Evolutionary conservation across 192 early-diverging fungal genomes (phyloP), one percentile per base, ranked within the genome.

Genomic region (Chytriomyces hyalinus): DNA sequence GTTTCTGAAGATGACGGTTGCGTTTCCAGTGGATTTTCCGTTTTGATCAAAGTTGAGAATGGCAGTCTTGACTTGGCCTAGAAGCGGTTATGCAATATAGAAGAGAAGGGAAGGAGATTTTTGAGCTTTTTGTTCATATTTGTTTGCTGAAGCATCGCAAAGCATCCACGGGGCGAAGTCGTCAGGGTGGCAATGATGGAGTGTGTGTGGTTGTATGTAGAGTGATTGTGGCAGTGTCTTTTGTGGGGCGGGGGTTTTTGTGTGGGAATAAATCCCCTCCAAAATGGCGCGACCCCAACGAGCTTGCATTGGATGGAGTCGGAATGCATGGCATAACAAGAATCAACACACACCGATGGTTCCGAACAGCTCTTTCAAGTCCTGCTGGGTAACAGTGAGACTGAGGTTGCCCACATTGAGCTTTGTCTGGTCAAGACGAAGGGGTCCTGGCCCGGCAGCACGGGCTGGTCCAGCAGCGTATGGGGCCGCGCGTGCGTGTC

Each of bases 21-120:
- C 86, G 59, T 77, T 76, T 20, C 86, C 86, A 61, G 80, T 84
- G 13, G 84, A 85, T 49, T 75, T 80, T 15, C 84, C 86, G 6
- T 75, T n/a, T 6, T 79, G 69, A 68, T 84, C 79, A 69, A 75
- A 87, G 79, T 84, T 84, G 43, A 87, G 69, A 6, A 76, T 61
- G 6, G 82, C 84, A 61, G 75, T 63, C 24, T 73, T 75, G 45
- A 87, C 80, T 46, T 80, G 84, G 57, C 86, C 86, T 87, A 44
- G 57, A 61, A 47, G 64, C 70, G 8, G 10, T 75, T 13, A 45
- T 68, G 60, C 20, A 47, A 24, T 6, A 24, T 9, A n/a, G 43
- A 47, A 77, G 22, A 74, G 36, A 24, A 26, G 68, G 20, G 36
- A n/a, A 61, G 49, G 22, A 36, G 68, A 13, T 13, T 46, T 13